phyloP scores from a whole-genome alignment of 192 early-diverging fungal species.

The Umbelopsis sp. region DNA sequence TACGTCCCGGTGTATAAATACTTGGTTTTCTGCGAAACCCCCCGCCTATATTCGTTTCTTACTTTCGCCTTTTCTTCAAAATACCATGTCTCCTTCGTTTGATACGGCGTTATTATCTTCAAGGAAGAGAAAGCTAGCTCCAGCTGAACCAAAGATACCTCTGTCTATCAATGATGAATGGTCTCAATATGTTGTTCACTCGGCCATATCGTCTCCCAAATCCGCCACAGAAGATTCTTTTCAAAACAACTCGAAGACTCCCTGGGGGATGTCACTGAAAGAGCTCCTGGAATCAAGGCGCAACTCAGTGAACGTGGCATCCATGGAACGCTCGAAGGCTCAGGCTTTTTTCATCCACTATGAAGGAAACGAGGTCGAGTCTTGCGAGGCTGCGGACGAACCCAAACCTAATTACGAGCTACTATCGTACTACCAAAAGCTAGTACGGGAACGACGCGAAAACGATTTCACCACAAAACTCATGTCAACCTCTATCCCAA shows the following conservation, averaged over 20 bases:
- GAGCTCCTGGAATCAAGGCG: slow-evolving; percentile 13
- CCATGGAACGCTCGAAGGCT: not conserved
- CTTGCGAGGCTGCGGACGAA: not conserved
- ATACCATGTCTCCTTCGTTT: not conserved
- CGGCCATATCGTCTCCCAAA: not conserved
- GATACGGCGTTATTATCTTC: not conserved
- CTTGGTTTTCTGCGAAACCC: not conserved
- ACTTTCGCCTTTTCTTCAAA: not conserved
- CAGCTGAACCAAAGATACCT: slow-evolving; percentile 5
- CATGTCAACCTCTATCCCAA: not conserved
- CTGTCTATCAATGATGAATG: not conserved
- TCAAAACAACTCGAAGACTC: not conserved
- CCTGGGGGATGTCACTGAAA: slow-evolving; percentile 11
- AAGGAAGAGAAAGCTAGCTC: not conserved
- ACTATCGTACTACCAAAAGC: slow-evolving; percentile 3
- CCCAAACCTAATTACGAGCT: slow-evolving; percentile 19
- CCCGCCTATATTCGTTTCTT: slow-evolving; percentile 14
- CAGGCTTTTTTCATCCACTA: slow-evolving; percentile 7
- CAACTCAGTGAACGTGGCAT: slow-evolving; percentile 6
- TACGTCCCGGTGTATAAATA: too few species aligned
- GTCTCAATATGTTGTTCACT: slow-evolving; percentile 17
- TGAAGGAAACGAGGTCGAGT: slow-evolving; percentile 20
- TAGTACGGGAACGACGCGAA: not conserved
- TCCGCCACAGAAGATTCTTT: slow-evolving; percentile 1
- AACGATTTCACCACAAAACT: not conserved